Base-by-base conservation (phyloP, 2,329 filamentous ascomycete species). In the Cyphellophora europaea region DNA sequence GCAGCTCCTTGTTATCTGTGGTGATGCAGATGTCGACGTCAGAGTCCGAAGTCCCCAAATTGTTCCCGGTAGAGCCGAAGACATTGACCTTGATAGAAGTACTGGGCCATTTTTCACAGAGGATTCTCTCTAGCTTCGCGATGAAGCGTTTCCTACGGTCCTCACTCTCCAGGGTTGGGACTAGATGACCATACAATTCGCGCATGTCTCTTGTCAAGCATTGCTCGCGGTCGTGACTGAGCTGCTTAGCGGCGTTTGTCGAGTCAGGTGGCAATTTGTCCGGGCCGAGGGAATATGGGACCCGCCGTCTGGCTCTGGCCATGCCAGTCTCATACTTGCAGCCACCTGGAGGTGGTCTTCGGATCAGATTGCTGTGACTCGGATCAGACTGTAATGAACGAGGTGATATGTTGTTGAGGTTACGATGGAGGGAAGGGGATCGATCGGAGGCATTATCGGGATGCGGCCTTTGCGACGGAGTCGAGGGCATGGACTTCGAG, bases 1-100 rank as follows among this genome's bases (percentile, higher is more conserved):
- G 87, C 53, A 96, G 63, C 50, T 83, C 82, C 55, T 81, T 91
- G 74, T 82, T 87, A 30, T 83, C 70, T 13, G 91, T 96, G 30
- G 87, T 93, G 54, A 98, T 94, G 65, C 91, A 98, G 37, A 98
- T 89, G 57, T 98, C 91, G 56, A 98, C 85, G 65, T 98, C 91
- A 34, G 91, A 98, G 54, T 95, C 87, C 58, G 86, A 88, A 19
- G 89, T 94, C 60, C 87, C 95, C 37, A 98, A 67, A 57, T 91
- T 66, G 59, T 98, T 98, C 31, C 91, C 91, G 4, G 91, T 96
- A 4, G 91, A 96, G n/a, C 91, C 91, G 70, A 98, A 98, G 11
- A 96, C 77, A 56, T 91, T 81, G 21, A 95, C 91, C 47, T 75
- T 79, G 53, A 95, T 95, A 42, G 93, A 74, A 51, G 86, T 81